Percentiles rank a stretch among this genome's conserved stretches.
Evolutionary conservation across 108 stramenopile genomes (phyloP).

Genomic region (Discostella stelligeroides): DNA sequence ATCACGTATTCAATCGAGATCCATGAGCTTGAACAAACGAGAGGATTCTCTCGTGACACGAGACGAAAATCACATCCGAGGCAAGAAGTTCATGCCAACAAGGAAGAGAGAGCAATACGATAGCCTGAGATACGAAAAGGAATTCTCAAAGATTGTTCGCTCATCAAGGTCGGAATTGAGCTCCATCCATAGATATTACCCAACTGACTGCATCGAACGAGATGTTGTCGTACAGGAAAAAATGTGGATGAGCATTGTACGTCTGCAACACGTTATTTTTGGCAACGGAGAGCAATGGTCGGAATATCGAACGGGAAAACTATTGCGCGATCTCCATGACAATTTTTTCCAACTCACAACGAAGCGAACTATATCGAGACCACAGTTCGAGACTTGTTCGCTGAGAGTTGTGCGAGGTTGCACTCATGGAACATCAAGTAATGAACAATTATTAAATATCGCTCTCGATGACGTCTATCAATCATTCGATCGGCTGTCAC

Average conservation of each 20-base stretch:
- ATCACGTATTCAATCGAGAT: too few species aligned
- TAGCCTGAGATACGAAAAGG: constrained; percentile 14
- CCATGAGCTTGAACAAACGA: too few species aligned
- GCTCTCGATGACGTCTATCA: constrained; percentile 25
- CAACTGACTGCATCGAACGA: constrained; percentile 4
- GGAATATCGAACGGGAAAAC: constrained; percentile 7
- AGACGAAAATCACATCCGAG: too few species aligned
- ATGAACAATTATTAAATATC: not conserved
- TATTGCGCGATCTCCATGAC: constrained; percentile 23
- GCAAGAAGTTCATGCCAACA: constrained; percentile 11
- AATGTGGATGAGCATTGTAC: constrained; percentile 18
- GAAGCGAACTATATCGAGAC: constrained; percentile 30
- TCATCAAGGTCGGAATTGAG: constrained; percentile 8
- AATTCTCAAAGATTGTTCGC: constrained; percentile 13
- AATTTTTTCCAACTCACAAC: constrained; percentile 22
- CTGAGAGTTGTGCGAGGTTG: constrained; percentile 15
- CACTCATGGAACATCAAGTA: not conserved
- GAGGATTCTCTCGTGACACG: too few species aligned
- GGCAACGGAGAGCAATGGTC: constrained; percentile 13
- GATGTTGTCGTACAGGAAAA: constrained; percentile 24
- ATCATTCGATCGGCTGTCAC: constrained; percentile 22
- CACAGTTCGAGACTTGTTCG: constrained; percentile 29
- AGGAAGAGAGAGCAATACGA: constrained; percentile 17
- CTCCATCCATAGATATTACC: constrained; percentile 14
- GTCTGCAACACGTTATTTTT: constrained; percentile 21